phyloP scores from a whole-genome alignment of 2,329 filamentous ascomycete species.

The Xylogone sp. region DNA sequence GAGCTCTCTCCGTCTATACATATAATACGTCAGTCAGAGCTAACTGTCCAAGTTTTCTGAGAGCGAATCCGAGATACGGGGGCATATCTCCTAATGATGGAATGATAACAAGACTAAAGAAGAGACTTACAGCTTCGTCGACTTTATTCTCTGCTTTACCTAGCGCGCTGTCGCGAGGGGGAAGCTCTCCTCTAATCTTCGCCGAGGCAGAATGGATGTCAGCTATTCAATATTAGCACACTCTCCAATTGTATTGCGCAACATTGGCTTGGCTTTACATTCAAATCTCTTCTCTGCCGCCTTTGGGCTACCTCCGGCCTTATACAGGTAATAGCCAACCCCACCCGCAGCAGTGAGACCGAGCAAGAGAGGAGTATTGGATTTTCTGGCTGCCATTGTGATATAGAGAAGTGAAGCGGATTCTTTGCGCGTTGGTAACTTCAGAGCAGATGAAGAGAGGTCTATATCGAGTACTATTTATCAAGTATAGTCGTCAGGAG shows the following conservation, averaged over 20 bases:
- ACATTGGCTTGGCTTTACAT: constrained; percentile 47
- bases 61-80: neutral
- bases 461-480: neutral
- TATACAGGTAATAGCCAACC: constrained; percentile 88
- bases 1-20: constrained; percentile 56
- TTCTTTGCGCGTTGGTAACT: neutral
- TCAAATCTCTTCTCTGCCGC: constrained; percentile 84
- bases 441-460: neutral
- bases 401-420: neutral
- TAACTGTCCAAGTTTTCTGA: constrained; percentile 9
- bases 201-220: constrained; percentile 69
- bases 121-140: constrained; percentile 61
- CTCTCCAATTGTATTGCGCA: too few species aligned
- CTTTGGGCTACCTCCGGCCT: constrained; percentile 75
- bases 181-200: constrained; percentile 62
- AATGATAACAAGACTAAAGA: neutral
- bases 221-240: constrained; percentile 44
- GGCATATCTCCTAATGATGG: neutral
- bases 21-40: constrained; percentile 15
- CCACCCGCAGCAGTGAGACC: constrained; percentile 63
- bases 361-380: constrained; percentile 38
- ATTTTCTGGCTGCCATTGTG: constrained; percentile 31
- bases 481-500: neutral
- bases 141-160: constrained; percentile 60
- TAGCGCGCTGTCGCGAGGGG: constrained; percentile 56